Conservation (phyloP, 1,284 basidiomycete genomes). For the Tilletia walkeri region DNA sequence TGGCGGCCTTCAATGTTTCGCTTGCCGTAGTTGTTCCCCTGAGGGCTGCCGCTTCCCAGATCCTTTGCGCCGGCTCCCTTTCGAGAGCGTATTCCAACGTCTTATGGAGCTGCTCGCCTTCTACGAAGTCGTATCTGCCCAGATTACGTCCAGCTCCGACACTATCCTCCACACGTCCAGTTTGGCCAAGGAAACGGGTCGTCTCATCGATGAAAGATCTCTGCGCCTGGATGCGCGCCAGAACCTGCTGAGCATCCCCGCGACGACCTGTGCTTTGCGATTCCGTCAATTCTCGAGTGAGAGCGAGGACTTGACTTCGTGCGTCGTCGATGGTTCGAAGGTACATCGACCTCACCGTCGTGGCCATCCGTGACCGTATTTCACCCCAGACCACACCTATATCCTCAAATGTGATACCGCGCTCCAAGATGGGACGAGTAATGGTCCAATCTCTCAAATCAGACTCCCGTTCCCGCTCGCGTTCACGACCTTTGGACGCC, state of each 20-base stretch:
- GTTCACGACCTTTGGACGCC: slow-evolving; percentile 6
- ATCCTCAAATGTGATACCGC: neutral
- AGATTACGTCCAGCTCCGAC: neutral
- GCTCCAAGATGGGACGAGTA: slow-evolving; percentile 7
- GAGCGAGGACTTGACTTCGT: slow-evolving; percentile 18
- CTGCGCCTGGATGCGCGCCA: neutral
- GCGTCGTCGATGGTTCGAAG: neutral
- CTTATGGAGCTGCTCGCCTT: neutral
- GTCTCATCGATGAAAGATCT: neutral
- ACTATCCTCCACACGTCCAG: neutral
- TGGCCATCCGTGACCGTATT: neutral
- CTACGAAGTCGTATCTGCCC: neutral
- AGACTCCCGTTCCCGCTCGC: slow-evolving; percentile 6
- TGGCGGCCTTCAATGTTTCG: too few species aligned
- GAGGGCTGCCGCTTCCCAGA: neutral
- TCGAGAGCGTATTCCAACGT: neutral
- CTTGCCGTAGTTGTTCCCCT: neutral
- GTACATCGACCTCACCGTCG: neutral
- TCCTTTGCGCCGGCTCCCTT: neutral
- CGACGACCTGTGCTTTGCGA: slow-evolving; percentile 17
- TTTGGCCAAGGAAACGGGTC: neutral
- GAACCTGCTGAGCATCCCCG: neutral
- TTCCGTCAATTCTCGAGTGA: slow-evolving; percentile 25
- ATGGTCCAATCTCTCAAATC: slow-evolving; percentile 9
- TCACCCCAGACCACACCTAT: slow-evolving; percentile 3